These are phyloP conservation scores for Paralagenidium karlingii DNA, from an alignment of 352 stramenopile genomes.

Conservation along the genomic window DNA sequence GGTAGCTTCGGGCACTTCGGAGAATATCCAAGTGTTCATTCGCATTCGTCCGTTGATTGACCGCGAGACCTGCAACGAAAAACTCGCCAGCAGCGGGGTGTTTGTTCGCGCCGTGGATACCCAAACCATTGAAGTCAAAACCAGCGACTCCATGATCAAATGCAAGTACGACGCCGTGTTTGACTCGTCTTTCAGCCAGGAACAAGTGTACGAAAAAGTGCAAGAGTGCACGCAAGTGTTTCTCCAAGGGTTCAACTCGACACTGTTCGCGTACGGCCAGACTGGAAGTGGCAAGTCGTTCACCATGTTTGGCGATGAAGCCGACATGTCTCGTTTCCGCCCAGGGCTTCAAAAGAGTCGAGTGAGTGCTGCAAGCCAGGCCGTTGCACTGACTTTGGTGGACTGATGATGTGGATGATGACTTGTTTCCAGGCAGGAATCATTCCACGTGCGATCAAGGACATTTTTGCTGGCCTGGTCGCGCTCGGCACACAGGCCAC, in stretches of 20 bases:
- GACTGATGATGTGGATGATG: too few species aligned
- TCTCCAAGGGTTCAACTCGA: conserved; percentile 74
- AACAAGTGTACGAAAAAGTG: conserved; percentile 72
- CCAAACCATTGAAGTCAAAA: conserved; percentile 68
- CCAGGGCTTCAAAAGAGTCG: conserved; percentile 66
- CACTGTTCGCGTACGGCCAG: conserved; percentile 75
- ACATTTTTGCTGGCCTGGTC: conserved; percentile 64
- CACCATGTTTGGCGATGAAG: conserved; percentile 77
- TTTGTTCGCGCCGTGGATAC: background rate
- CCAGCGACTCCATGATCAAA: conserved; percentile 52
- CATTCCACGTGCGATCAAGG: conserved; percentile 83
- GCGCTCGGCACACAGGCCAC: conserved; percentile 14
- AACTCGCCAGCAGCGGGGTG: background rate
- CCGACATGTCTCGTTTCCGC: conserved; percentile 49
- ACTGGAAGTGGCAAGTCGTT: conserved; percentile 80
- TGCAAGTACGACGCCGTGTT: conserved; percentile 77
- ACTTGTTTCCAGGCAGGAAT: conserved; percentile 58
- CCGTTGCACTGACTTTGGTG: too few species aligned
- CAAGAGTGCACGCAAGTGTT: conserved; percentile 68
- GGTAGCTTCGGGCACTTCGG: conserved; percentile 7
- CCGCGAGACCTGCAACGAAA: conserved; percentile 17
- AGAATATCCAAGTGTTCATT: conserved; percentile 80
- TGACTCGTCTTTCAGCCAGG: conserved; percentile 50
- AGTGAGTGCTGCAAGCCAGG: background rate
- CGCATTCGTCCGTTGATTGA: conserved; percentile 71